Conservation (phyloP, 2,329 filamentous ascomycete species). For the Rosellinia necatrix region DNA sequence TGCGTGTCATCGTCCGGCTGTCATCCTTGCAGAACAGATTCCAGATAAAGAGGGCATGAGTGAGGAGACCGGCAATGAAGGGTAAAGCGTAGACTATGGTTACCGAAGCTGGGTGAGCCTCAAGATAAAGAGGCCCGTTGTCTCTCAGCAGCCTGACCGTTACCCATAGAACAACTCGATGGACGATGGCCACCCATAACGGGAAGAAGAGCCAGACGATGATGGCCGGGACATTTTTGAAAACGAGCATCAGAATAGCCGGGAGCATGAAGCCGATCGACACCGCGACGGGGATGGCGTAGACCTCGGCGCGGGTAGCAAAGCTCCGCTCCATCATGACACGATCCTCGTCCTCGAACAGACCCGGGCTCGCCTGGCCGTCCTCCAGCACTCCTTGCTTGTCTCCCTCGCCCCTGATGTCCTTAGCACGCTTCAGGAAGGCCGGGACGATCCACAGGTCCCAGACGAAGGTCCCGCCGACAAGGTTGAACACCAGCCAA, state of each 20-base stretch:
- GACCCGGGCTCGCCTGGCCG: not conserved
- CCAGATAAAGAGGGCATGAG: conserved; percentile 51
- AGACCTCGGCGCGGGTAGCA: conserved; percentile 53
- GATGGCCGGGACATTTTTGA: conserved; percentile 45
- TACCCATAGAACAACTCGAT: conserved; percentile 41
- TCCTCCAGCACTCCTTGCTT: conserved; percentile 18
- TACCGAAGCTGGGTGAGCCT: conserved; percentile 46
- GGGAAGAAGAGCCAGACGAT: conserved; percentile 58
- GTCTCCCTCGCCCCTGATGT: conserved; percentile 34
- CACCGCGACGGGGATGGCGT: conserved; percentile 59
- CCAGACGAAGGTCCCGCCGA: conserved; percentile 57
- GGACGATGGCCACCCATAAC: conserved; percentile 51
- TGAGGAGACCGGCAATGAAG: conserved; percentile 47
- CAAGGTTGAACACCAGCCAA: conserved; percentile 55
- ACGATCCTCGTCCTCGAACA: conserved; percentile 13
- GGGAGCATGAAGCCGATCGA: conserved; percentile 54
- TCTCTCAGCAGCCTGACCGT: conserved; percentile 34
- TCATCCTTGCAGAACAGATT: conserved; percentile 49
- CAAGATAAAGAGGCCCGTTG: conserved; percentile 47
- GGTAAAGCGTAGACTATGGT: conserved; percentile 52
- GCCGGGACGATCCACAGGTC: conserved; percentile 56
- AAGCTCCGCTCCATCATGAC: conserved; percentile 44
- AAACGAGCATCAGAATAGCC: conserved; percentile 51
- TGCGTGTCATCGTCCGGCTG: conserved; percentile 54
- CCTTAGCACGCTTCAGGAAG: conserved; percentile 49